Base-by-base conservation (phyloP, 2,329 filamentous ascomycete genomes). In the Aspergillus felis region DNA sequence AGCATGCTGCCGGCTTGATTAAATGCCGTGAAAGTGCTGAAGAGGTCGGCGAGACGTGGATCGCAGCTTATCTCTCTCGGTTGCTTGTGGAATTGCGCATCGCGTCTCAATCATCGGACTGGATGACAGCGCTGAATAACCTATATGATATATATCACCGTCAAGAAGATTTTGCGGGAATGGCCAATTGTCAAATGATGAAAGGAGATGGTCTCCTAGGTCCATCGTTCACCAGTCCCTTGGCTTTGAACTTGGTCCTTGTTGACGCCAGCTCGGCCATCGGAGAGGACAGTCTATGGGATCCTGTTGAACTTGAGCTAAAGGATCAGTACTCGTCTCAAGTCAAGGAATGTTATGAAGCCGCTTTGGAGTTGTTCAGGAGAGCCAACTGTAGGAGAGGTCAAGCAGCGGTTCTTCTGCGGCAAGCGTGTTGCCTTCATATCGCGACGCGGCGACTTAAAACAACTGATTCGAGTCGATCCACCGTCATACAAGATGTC, bases 341-440 rank as follows among this genome's bases (percentile, higher is more conserved):
- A 32, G 61, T 53, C 3, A 48, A 51, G 24, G 22, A 51, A 1
- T 60, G 55, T 17, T 66, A 66, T 29, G 57, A 64, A 24, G 49
- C 57, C 22, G 63, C 63, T 2, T 29, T 63, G 3, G 38, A 55
- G 2, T 46, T 63, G 14, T 67, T 67, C 38, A 28, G 51, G 14
- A 24, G 42, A 28, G 50, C 51, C 9, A 52, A 57, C 17, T 62
- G 59, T 41, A 58, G 58, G 29, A 61, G 64, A 7, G 65, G 65
- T 6, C 61, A 64, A 42, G 65, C 64, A 12, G 60, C 63, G 0
- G 58, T 64, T 25, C 35, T 66, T 27, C 62, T 67, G 25, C 60
- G 64, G 22, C 64, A 64, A 25, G 65, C 54, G 12, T 64, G 63
- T 50, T 64, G 62, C 38, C 35, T 66, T 12, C 64, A 67, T 57